Evolutionary conservation across 2,329 filamentous ascomycete genomes (phyloP).

Genomic region (Canariomyces notabilis): DNA sequence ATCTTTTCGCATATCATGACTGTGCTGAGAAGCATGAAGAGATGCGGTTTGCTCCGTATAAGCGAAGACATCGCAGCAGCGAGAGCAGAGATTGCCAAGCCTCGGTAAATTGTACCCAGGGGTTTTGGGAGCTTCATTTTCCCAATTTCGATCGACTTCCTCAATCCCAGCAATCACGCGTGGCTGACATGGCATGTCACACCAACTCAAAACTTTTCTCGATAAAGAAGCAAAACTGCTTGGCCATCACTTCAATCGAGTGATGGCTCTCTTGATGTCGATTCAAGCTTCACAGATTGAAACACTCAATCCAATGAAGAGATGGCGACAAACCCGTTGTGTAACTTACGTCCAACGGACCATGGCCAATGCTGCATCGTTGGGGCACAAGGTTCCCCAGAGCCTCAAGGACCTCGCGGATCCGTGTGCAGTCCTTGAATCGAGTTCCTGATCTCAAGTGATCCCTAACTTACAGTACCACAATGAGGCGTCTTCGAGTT

Average conservation of each 20-base stretch:
- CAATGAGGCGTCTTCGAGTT: too few relatives aligned
- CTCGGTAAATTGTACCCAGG: background rate
- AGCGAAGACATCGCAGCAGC: too few relatives aligned
- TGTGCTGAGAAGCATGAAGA: too few relatives aligned
- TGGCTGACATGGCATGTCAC: background rate
- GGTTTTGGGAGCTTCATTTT: background rate
- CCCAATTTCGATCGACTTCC: background rate
- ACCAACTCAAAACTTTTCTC: background rate
- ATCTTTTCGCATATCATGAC: background rate
- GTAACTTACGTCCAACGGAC: slow-evolving; percentile 2
- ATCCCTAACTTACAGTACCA: too few relatives aligned
- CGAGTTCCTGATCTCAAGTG: too few relatives aligned
- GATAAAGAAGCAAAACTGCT: background rate
- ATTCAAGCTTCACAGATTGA: background rate
- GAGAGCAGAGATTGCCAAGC: background rate
- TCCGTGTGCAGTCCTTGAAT: too few relatives aligned
- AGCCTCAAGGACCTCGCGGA: background rate
- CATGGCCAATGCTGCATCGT: background rate
- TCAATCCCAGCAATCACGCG: background rate
- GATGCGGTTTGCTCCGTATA: too few relatives aligned
- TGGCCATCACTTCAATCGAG: background rate
- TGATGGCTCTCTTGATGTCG: background rate
- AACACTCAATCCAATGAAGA: slow-evolving; percentile 5
- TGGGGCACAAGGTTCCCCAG: background rate
- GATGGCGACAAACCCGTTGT: background rate